Evolutionary conservation across 441 rosid genomes (phyloP).

Genomic region (Populus trichocarpa): DNA sequence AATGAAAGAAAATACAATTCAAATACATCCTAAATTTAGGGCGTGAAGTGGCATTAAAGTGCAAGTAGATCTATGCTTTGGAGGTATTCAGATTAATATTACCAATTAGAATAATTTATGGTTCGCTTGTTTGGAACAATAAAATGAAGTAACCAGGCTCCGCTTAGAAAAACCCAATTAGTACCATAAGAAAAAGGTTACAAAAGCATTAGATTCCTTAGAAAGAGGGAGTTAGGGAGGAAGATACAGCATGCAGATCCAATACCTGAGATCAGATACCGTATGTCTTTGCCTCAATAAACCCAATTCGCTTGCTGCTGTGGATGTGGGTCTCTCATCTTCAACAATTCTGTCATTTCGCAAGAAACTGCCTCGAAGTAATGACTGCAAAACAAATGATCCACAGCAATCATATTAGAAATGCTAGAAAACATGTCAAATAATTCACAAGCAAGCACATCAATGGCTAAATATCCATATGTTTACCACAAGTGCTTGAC

Average conservation of each 20-base stretch:
- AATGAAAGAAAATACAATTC: neutral
- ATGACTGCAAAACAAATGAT: slow-evolving; percentile 49
- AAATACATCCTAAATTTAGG: neutral
- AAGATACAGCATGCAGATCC: slow-evolving; percentile 3
- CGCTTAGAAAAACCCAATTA: too few relatives aligned
- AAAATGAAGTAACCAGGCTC: too few relatives aligned
- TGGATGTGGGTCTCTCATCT: slow-evolving; percentile 54
- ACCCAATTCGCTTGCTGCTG: slow-evolving; percentile 92
- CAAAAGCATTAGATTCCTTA: neutral
- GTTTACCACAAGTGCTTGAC: neutral
- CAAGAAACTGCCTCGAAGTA: slow-evolving; percentile 89
- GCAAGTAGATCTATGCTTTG: too few relatives aligned
- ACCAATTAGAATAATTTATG: too few relatives aligned
- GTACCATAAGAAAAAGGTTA: neutral
- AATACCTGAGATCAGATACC: slow-evolving; percentile 88
- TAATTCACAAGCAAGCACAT: neutral
- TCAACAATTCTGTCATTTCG: slow-evolving; percentile 59
- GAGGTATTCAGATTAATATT: too few relatives aligned
- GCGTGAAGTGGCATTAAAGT: too few relatives aligned
- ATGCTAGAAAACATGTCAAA: neutral
- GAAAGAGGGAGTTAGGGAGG: neutral
- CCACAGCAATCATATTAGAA: slow-evolving; percentile 1
- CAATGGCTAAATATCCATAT: neutral
- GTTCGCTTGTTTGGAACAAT: too few relatives aligned
- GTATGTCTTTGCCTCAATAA: slow-evolving; percentile 83